Percentiles rank a stretch among this genome's conserved stretches.
Conservation (phyloP, 495 filamentous ascomycete species). For the Sordaria brevicollis region DNA sequence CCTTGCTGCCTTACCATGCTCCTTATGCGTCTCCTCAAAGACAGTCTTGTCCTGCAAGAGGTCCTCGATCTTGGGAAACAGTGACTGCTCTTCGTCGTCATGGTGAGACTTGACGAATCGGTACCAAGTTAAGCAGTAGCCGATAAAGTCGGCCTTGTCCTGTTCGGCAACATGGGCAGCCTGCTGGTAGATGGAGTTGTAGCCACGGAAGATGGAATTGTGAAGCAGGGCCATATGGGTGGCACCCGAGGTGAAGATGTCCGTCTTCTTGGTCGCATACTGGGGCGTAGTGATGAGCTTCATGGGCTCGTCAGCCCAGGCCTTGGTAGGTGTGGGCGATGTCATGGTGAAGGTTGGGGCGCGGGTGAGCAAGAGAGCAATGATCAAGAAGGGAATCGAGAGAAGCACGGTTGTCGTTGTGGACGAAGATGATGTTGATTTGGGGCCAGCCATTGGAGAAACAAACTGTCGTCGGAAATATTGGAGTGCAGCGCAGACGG, state of each 20-base stretch:
- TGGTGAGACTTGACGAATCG: conserved; percentile 44
- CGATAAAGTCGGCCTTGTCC: conserved; percentile 40
- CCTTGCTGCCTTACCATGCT: conserved; percentile 30
- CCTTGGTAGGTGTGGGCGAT: conserved; percentile 21
- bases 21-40: conserved; percentile 37
- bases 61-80: conserved; percentile 44
- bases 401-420: conserved; percentile 7
- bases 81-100: conserved; percentile 40
- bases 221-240: conserved; percentile 51
- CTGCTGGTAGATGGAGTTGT: conserved; percentile 49
- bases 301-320: conserved; percentile 42
- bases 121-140: conserved; percentile 40
- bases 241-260: conserved; percentile 41
- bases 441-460: conserved; percentile 7
- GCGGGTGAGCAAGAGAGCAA: conserved; percentile 30
- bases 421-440: neutral
- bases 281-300: conserved; percentile 38
- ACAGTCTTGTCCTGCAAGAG: conserved; percentile 34
- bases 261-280: conserved; percentile 36
- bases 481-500: neutral
- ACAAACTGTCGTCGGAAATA: too few relatives aligned
- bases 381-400: conserved; percentile 18
- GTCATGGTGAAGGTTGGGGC: conserved; percentile 32
- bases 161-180: conserved; percentile 29
- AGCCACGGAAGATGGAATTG: conserved; percentile 49